Evolutionary conservation across 73 alveolate genomes (phyloP).

Genomic region (Uronychia setigera): DNA sequence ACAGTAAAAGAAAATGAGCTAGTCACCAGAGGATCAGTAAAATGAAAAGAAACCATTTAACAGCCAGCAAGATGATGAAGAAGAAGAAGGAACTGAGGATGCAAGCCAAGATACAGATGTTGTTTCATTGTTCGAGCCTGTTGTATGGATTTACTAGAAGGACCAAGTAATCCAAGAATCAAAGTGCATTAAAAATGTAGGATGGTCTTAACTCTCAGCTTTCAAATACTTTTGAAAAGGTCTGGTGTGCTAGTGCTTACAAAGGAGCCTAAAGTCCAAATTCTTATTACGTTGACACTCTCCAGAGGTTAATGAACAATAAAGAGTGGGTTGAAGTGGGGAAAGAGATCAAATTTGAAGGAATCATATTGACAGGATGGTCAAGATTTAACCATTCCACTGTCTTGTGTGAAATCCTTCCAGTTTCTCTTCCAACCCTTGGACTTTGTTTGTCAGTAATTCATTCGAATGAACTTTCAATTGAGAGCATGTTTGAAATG

Average conservation of each 20-base stretch:
- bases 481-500: not conserved
- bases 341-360: not conserved
- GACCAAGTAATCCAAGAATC: not conserved
- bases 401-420: not conserved
- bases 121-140: not conserved
- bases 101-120: too few species aligned
- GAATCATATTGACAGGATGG: constrained; percentile 7
- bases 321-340: not conserved
- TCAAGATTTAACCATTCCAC: constrained; percentile 12
- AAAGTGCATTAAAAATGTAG: not conserved
- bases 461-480: not conserved
- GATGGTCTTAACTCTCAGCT: not conserved
- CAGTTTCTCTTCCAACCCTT: not conserved
- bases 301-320: not conserved
- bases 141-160: not conserved
- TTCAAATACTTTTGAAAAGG: not conserved
- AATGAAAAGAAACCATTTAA: too few species aligned
- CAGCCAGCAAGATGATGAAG: too few species aligned
- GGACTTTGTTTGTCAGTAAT: not conserved
- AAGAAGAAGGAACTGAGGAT: too few species aligned
- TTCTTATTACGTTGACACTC: not conserved
- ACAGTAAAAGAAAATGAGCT: not conserved
- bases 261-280: constrained; percentile 2
- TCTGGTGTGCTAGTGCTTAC: constrained; percentile 4
- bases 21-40: not conserved